Evolutionary conservation across 257 asterid species (phyloP).

Genomic region (Plectranthus barbatus): DNA sequence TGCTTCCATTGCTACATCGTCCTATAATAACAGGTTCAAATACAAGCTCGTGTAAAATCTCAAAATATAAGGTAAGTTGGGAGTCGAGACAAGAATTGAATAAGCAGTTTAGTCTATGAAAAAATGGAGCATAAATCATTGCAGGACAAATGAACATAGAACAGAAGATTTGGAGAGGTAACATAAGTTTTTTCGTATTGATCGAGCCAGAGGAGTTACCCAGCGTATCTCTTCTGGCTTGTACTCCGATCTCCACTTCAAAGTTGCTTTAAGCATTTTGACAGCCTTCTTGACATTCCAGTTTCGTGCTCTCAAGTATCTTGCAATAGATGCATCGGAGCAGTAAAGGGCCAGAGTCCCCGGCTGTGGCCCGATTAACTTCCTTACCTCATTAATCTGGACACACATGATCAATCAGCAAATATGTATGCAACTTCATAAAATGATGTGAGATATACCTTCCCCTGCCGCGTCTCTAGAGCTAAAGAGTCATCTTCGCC

Average conservation of each 20-base stretch:
- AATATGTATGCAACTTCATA: background rate
- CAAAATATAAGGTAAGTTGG: background rate
- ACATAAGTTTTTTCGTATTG: background rate
- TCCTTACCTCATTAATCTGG: constrained; percentile 76
- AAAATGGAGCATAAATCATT: background rate
- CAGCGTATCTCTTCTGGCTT: constrained; percentile 78
- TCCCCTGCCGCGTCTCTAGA: constrained; percentile 38
- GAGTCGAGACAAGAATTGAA: background rate
- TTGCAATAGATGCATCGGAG: constrained; percentile 54
- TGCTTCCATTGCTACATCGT: constrained; percentile 12
- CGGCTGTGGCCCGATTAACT: constrained; percentile 53
- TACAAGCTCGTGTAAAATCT: background rate
- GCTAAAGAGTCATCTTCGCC: constrained; percentile 35
- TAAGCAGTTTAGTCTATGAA: background rate
- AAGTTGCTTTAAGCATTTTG: constrained; percentile 71
- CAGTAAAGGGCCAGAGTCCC: constrained; percentile 55
- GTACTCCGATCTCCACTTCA: constrained; percentile 73
- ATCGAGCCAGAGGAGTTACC: constrained; percentile 29
- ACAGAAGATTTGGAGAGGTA: background rate
- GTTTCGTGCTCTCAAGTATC: constrained; percentile 73
- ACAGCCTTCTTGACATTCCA: constrained; percentile 84
- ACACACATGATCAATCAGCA: background rate
- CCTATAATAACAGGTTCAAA: background rate
- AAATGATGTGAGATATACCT: constrained; percentile 30
- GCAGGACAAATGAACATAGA: background rate